Evolutionary conservation across 108 stramenopile genomes (phyloP).

Genomic region (Pseudonitzschia delicatissima): DNA sequence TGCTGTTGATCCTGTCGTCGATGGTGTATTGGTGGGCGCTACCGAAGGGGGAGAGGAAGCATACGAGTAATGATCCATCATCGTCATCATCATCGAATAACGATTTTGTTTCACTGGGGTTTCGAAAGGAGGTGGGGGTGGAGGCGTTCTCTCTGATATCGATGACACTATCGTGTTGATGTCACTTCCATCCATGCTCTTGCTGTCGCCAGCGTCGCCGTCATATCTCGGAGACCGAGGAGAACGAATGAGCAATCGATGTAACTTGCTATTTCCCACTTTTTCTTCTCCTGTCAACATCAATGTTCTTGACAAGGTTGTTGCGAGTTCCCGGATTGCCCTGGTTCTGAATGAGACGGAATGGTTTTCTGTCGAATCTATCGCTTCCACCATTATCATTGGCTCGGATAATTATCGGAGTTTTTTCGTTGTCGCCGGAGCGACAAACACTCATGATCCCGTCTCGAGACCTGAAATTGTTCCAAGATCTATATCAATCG

Average conservation of each 20-base stretch:
- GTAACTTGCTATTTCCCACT: neutral
- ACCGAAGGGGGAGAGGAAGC: neutral
- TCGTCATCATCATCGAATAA: neutral
- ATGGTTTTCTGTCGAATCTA: neutral
- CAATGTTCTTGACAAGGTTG: neutral
- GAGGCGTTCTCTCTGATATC: neutral
- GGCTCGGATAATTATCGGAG: too few species aligned
- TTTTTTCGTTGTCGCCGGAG: neutral
- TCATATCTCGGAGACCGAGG: too few species aligned
- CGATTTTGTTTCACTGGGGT: neutral
- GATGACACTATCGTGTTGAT: neutral
- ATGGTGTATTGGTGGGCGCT: neutral
- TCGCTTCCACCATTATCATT: neutral
- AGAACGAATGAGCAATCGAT: neutral
- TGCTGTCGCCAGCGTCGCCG: neutral
- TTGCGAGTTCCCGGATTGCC: neutral
- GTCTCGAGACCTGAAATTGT: too few species aligned
- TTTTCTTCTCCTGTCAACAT: neutral
- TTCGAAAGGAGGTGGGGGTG: constrained; percentile 8
- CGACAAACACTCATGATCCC: neutral
- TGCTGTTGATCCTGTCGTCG: neutral
- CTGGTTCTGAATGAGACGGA: neutral
- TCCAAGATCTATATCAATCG: too few species aligned
- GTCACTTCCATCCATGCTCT: neutral
- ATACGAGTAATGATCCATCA: neutral